Evolutionary conservation across 352 stramenopile genomes (phyloP).

Genomic region (Pythium aquatile): DNA sequence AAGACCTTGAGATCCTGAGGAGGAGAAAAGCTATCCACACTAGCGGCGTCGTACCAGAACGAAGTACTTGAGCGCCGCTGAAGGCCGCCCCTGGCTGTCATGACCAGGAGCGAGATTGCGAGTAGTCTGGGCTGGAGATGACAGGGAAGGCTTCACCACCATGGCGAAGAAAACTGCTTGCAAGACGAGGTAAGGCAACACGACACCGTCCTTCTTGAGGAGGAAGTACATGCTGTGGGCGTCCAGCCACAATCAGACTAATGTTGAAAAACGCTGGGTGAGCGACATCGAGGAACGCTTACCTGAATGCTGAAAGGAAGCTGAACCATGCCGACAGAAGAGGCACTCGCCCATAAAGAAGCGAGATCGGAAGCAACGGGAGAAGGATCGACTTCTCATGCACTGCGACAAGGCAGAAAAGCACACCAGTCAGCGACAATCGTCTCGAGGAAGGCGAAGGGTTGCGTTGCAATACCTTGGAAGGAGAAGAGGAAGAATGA

Average conservation of each 20-base stretch:
- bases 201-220: constrained; percentile 75
- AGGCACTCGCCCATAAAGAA: constrained; percentile 68
- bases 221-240: constrained; percentile 80
- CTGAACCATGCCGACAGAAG: constrained; percentile 77
- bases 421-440: background rate
- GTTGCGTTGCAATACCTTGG: constrained; percentile 58
- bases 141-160: constrained; percentile 31
- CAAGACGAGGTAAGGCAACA: constrained; percentile 70
- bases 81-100: constrained; percentile 34
- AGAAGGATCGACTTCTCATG: constrained; percentile 97
- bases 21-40: background rate
- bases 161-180: constrained; percentile 48
- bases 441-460: too few relatives aligned
- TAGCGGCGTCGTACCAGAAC: constrained; percentile 42
- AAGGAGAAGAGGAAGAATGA: constrained; percentile 97
- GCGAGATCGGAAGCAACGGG: constrained; percentile 88
- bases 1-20: background rate
- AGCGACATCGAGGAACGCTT: background rate
- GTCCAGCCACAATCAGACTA: too few relatives aligned
- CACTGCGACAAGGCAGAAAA: constrained; percentile 62
- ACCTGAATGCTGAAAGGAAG: constrained; percentile 84
- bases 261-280: too few relatives aligned
- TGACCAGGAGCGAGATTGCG: constrained; percentile 36
- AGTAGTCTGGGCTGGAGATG: constrained; percentile 8
- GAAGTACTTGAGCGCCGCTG: constrained; percentile 38